A percentile compares a stretch with the other conserved stretches of the same genome.
Conservation (phyloP, 1,139 yeast species). For the Pichia sp. region DNA sequence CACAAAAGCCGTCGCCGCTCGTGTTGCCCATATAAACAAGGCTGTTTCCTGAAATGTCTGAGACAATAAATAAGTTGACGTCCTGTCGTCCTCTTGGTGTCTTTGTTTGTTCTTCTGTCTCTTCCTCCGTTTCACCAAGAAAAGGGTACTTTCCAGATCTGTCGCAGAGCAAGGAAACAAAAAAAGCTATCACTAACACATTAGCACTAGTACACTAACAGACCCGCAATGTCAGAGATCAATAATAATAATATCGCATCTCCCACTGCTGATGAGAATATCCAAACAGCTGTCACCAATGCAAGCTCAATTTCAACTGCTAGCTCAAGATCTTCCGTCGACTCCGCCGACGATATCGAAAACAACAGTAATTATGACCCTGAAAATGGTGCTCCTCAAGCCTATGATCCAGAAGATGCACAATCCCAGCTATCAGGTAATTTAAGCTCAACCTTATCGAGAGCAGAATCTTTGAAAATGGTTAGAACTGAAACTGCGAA, state of each 20-base stretch:
- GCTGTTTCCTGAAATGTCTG: too few relatives aligned
- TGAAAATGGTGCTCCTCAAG: conserved; percentile 21
- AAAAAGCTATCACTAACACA: too few relatives aligned
- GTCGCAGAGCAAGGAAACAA: too few relatives aligned
- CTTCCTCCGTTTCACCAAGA: too few relatives aligned
- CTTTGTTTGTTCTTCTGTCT: too few relatives aligned
- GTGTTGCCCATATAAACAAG: too few relatives aligned
- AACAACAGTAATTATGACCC: background rate
- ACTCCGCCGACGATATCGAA: conserved; percentile 2
- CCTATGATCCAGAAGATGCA: conserved; percentile 38
- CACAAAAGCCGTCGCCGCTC: background rate
- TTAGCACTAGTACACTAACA: too few relatives aligned
- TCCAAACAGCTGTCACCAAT: background rate
- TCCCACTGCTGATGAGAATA: background rate
- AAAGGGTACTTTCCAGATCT: too few relatives aligned
- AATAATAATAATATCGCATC: too few relatives aligned
- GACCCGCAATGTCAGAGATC: background rate
- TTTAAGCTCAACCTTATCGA: conserved; percentile 27
- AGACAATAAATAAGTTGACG: too few relatives aligned
- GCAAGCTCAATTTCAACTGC: conserved; percentile 23
- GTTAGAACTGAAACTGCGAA: conserved; percentile 62
- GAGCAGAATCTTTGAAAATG: conserved; percentile 33
- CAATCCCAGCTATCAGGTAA: conserved; percentile 35
- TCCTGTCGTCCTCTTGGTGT: too few relatives aligned
- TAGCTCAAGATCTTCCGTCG: conserved; percentile 33